Evolutionary conservation across 345 rosid species (phyloP), one percentile per base, ranked within the genome.

Genomic region (Corymbia maculata): DNA sequence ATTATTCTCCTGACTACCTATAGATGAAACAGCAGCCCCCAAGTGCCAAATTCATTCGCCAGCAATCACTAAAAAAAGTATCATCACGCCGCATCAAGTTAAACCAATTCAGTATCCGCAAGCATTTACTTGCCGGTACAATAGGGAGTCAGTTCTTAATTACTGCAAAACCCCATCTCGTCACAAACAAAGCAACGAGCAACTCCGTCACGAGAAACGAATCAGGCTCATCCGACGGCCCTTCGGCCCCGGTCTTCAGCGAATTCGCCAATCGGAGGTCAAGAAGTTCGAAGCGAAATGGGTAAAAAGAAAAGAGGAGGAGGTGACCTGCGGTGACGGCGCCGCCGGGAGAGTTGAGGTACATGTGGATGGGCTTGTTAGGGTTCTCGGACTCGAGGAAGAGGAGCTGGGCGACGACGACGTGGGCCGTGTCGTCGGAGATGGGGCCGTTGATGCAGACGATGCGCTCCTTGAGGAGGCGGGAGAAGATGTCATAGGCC

Each of bases 371-470:
- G 80, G 98, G 99, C 91, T 98, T 98, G 19, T 99, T 94, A 84
- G 98, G 98, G 91, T 95, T 98, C 93, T 97, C 99, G 42, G 99
- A 97, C 88, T 98, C 99, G 86, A 97, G 98, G 92, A 93, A 98
- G 90, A 98, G 98, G 66, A 98, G 98, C 95, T 97, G 99, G 84
- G 99, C 99, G 26, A 98, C 98, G 55, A 98, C 99, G 45, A 98
- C 98, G 89, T 98, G 98, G 45, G 99, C 95, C 0, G 98, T 96
- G 86, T 98, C 96, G 92, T 98, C 99, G 89, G 93, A 94, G 87
- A 98, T 95, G 68, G 99, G 93, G 22, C 99, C 99, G 79, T 98
- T 98, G 88, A 98, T 97, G 92, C 98, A 98, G 85, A 98, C 91
- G 44, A 98, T 98, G 88, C 98, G 93, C 95, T 98, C 99, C 91